Percentiles rank a stretch among this genome's conserved stretches.
phyloP scores from a whole-genome alignment of 352 stramenopile genomes.

The Phytopythium vexans region DNA sequence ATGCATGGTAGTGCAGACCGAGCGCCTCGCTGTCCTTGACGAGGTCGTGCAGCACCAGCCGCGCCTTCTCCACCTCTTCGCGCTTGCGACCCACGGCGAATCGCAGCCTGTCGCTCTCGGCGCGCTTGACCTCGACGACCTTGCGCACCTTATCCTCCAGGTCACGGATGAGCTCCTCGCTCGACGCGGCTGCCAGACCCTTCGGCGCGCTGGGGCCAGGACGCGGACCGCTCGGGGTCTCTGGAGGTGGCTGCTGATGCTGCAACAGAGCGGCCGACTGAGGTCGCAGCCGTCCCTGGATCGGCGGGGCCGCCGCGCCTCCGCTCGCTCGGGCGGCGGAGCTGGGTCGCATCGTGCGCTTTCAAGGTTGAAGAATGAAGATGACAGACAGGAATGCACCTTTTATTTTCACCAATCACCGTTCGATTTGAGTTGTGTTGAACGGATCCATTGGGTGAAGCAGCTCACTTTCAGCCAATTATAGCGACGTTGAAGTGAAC shows the following conservation, averaged over 20 bases:
- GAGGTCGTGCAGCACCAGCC: conserved; percentile 68
- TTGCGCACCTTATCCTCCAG: conserved; percentile 74
- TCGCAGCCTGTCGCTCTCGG: conserved; percentile 68
- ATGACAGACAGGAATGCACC: too few species aligned
- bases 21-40: conserved; percentile 73
- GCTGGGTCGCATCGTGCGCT: conserved; percentile 2
- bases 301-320: conserved; percentile 6
- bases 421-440: too few species aligned
- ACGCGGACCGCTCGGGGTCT: not conserved
- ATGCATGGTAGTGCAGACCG: conserved; percentile 45
- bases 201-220: conserved; percentile 33
- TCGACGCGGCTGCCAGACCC: conserved; percentile 22
- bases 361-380: not conserved
- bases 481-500: too few species aligned
- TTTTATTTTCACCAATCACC: too few species aligned
- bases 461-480: too few species aligned
- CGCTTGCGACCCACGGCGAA: conserved; percentile 65
- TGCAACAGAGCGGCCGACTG: conserved; percentile 34
- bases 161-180: conserved; percentile 73
- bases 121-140: conserved; percentile 78
- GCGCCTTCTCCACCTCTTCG: conserved; percentile 61
- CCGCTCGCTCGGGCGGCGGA: not conserved
- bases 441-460: too few species aligned
- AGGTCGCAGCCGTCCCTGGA: conserved; percentile 31
- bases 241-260: conserved; percentile 2